Conservation (phyloP, 2,329 filamentous ascomycete genomes). For the Epichloe scottii region DNA sequence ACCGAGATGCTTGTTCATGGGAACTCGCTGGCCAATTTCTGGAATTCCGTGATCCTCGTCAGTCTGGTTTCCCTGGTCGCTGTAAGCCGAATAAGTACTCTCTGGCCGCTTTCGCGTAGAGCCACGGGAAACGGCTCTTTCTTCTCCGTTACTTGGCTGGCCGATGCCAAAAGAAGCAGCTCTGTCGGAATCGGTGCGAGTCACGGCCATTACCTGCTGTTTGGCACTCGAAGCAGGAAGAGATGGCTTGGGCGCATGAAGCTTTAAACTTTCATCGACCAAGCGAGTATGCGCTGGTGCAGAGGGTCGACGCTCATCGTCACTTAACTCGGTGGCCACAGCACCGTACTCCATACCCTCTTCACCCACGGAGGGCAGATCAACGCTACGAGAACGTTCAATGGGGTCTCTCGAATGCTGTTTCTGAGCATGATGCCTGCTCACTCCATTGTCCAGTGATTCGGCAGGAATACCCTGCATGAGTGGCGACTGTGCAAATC, state of each 20-base stretch:
- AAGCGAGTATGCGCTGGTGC: slow-evolving; percentile 64
- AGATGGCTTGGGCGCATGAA: slow-evolving; percentile 82
- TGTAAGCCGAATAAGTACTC: slow-evolving; percentile 42
- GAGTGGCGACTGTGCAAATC: slow-evolving; percentile 75
- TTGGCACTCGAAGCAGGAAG: slow-evolving; percentile 71
- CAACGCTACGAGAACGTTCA: slow-evolving; percentile 61
- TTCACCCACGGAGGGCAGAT: slow-evolving; percentile 74
- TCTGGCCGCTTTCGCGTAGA: slow-evolving; percentile 53
- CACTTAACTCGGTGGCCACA: slow-evolving; percentile 29
- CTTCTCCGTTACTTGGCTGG: slow-evolving; percentile 46
- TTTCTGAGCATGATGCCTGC: slow-evolving; percentile 21
- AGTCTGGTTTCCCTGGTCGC: slow-evolving; percentile 34
- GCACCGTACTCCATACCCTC: slow-evolving; percentile 81
- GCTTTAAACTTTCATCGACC: slow-evolving; percentile 67
- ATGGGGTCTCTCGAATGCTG: slow-evolving; percentile 28
- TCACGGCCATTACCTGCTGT: slow-evolving; percentile 70
- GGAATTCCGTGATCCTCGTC: slow-evolving; percentile 82
- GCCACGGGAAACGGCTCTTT: slow-evolving; percentile 28
- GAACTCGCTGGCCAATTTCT: slow-evolving; percentile 82
- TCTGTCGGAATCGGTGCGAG: slow-evolving; percentile 79
- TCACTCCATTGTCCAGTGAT: slow-evolving; percentile 22
- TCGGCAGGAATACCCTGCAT: slow-evolving; percentile 52
- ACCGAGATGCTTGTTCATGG: slow-evolving; percentile 84
- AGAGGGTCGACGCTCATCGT: slow-evolving; percentile 21
- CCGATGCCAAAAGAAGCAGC: slow-evolving; percentile 79